phyloP scores from a whole-genome alignment of 768 basidiomycete genomes.

The Russula foetens region DNA sequence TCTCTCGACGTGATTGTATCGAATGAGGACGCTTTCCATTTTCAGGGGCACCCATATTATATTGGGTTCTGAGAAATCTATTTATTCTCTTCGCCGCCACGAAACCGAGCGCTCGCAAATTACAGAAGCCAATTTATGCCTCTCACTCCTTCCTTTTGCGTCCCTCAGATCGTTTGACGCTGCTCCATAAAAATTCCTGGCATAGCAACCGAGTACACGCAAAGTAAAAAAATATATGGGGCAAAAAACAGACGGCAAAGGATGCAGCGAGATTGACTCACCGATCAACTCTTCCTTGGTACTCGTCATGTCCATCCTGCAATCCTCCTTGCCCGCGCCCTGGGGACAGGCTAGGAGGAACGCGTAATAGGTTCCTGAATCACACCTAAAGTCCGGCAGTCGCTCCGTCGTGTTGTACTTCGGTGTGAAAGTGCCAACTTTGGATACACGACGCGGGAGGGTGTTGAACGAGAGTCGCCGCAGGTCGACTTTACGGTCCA shows the following conservation, averaged over 20 bases:
- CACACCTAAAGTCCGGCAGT: neutral
- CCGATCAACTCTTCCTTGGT: neutral
- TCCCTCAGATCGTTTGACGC: constrained; percentile 4
- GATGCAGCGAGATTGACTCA: neutral
- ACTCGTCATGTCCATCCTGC: neutral
- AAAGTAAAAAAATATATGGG: no score
- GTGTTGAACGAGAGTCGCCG: neutral
- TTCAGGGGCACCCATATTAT: no score
- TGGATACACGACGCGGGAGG: neutral
- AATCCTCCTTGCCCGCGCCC: neutral
- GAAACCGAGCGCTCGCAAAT: no score
- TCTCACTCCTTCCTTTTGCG: no score
- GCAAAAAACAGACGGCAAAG: no score
- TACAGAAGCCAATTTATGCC: no score
- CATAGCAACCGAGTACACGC: neutral
- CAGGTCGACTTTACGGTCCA: neutral
- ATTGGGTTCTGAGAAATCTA: no score
- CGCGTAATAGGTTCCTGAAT: neutral
- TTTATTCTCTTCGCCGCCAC: no score
- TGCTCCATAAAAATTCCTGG: neutral
- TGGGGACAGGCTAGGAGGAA: neutral
- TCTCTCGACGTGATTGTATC: no score
- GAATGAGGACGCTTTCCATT: no score
- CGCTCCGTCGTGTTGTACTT: neutral
- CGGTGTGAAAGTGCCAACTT: neutral